Percentiles rank a stretch among this genome's conserved stretches.
These are phyloP conservation scores for Claviceps humidiphila DNA, from an alignment of 2,329 filamentous ascomycete species.

Conservation along the genomic window DNA sequence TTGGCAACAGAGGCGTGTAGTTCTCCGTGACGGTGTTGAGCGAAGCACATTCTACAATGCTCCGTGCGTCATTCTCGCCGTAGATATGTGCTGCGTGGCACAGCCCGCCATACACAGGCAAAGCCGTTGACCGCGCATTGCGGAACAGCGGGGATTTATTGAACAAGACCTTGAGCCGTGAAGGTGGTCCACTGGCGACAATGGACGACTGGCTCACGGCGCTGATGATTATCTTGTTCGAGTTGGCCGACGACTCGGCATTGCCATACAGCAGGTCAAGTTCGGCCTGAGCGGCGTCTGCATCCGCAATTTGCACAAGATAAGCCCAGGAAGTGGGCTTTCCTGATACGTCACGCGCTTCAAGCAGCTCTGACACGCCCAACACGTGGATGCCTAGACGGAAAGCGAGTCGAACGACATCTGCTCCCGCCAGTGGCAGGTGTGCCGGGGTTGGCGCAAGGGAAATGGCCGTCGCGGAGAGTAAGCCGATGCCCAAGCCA, in stretches of 20 bases:
- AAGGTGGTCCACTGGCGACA: slow-evolving; percentile 25
- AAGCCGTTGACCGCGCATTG: slow-evolving; percentile 14
- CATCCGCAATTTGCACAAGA: slow-evolving; percentile 21
- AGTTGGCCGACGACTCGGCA: slow-evolving; percentile 8
- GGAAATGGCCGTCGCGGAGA: slow-evolving; percentile 28
- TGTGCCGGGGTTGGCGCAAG: slow-evolving; percentile 25
- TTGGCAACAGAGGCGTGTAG: background rate
- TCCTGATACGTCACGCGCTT: slow-evolving; percentile 17
- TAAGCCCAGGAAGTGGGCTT: slow-evolving; percentile 26
- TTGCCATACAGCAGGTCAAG: slow-evolving; percentile 20
- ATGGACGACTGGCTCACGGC: slow-evolving; percentile 18
- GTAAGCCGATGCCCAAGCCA: slow-evolving; percentile 31
- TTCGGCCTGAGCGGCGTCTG: slow-evolving; percentile 21
- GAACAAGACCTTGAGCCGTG: slow-evolving; percentile 14
- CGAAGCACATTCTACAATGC: slow-evolving; percentile 11
- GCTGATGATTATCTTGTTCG: slow-evolving; percentile 28
- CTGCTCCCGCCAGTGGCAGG: slow-evolving; percentile 25
- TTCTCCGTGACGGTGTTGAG: background rate
- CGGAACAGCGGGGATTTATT: slow-evolving; percentile 12
- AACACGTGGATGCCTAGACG: slow-evolving; percentile 30
- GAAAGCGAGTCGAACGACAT: slow-evolving; percentile 30
- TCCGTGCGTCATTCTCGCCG: slow-evolving; percentile 14
- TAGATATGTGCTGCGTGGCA: slow-evolving; percentile 30
- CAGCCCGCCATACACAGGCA: slow-evolving; percentile 25
- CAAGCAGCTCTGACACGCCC: slow-evolving; percentile 27